These are phyloP conservation scores for Coemansia sp. DNA, from an alignment of 192 early-diverging fungal genomes.

Conservation along the genomic window DNA sequence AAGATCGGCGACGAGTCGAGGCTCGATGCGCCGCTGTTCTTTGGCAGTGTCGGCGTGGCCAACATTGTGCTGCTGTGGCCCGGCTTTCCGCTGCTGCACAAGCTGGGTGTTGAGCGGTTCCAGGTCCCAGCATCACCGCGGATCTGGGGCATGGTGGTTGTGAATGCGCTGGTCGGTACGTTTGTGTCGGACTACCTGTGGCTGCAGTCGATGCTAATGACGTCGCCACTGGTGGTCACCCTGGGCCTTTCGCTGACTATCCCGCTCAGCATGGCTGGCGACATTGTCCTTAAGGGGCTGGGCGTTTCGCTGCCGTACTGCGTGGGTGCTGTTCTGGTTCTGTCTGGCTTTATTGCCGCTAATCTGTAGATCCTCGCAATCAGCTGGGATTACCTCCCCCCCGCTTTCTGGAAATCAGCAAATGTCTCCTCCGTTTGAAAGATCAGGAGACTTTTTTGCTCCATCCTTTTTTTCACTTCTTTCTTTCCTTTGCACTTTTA, in stretches of 20 bases:
- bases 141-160: conserved; percentile 62
- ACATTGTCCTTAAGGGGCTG: conserved; percentile 66
- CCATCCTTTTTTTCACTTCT: no score
- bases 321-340: conserved; percentile 64
- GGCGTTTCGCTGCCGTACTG: conserved; percentile 58
- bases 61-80: conserved; percentile 72
- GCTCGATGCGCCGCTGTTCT: conserved; percentile 72
- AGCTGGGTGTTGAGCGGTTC: conserved; percentile 64
- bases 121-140: conserved; percentile 56
- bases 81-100: conserved; percentile 61
- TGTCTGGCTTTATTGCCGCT: conserved; percentile 68
- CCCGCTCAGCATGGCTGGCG: conserved; percentile 69
- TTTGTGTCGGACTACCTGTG: conserved; percentile 81
- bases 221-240: conserved; percentile 79
- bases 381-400: background rate
- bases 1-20: conserved; percentile 67
- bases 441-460: background rate
- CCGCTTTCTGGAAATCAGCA: no score
- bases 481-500: no score
- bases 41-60: conserved; percentile 76
- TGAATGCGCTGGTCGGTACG: conserved; percentile 78
- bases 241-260: conserved; percentile 75
- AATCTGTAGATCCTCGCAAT: conserved; percentile 34
- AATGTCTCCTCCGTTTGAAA: no score
- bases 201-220: conserved; percentile 76